Base-by-base conservation (phyloP, 805 yeast species). In the Phaffomyces opuntiae region DNA sequence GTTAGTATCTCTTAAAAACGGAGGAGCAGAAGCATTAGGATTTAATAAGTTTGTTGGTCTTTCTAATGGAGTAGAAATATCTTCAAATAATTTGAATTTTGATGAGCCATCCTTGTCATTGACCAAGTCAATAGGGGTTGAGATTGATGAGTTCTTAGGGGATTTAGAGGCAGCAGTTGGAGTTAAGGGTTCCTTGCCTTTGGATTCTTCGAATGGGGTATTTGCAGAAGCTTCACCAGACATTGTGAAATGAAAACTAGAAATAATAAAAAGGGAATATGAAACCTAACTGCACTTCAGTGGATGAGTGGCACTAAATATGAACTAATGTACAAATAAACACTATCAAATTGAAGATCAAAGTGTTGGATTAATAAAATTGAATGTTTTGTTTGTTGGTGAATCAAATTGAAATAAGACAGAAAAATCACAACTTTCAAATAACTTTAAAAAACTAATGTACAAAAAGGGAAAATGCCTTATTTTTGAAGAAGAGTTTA, bases 11-110 rank as follows among this genome's bases (percentile, higher is more conserved):
- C 54, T 54, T 31, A 56, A 43, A 38, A 58, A 54, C 8, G 62
- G 61, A 8, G 62, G 61, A 14, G 60, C 57, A 13, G 60, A 51
- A 9, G 55, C 45, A 36, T 40, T 40, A 46, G 48, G 53, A 38
- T 42, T 48, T 9, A 25, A 26, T 38, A 53, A 39, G 39, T 44
- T 52, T 25, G 60, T 54, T 12, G 59, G 48, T 46, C 57, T 56
- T 47, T 53, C 54, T 45, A 54, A 38, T 34, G 59, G 63, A 17
- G 59, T 54, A 9, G 46, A 49, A 29, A 43, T 42, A 36, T 49
- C 51, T 9, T 47, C 52, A 38, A 56, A 52, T 19, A 54, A 40
- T 29, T 49, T 49, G 42, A 55, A 57, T 33, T 55, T 56, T 40
- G 58, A 52, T 9, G 46, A 5, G 7, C 37, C 40, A 9, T 49